Evolutionary conservation across 1,284 basidiomycete genomes (phyloP), one percentile per base, ranked within the genome.

Genomic region (Cutaneotrichosporon sp.): DNA sequence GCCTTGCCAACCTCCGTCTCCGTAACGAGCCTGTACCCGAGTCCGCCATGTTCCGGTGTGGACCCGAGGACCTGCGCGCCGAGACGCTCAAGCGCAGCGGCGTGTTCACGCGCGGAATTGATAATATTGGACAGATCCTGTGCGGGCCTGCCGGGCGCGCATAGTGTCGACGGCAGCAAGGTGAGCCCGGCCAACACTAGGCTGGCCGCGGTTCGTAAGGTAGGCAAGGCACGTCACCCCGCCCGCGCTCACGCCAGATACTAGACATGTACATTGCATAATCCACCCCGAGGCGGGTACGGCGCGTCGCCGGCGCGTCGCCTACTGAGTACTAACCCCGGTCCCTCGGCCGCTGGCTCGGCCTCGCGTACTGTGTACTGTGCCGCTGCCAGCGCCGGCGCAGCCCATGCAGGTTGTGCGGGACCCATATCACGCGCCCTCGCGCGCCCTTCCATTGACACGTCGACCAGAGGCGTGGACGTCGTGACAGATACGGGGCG

Each of bases 401-500:
- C 49, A 48, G 49, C 51, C 48, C 51, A 30, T 17, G 57, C 50
- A 53, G 51, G 57, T 47, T 50, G 57, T 40, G 43, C 15, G 10
- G 9, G 61, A 63, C 60, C 60, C 34, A 63, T 45, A 65, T 33
- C 49, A 4, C 33, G 26, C 15, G 57, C 72, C 72, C 64, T 33
- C 49, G 7, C 33, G 26, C 15, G 57, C 72, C 72, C 64, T 72
- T 48, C 26, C 49, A 55, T 64, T 72, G 72, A 72, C 72, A 69
- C 54, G 38, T 48, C 63, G 59, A 33, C 55, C 63, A 63, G 55
- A 64, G 69, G 52, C 21, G 60, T 72, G 66, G 67, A 55, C 66
- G 61, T 58, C 51, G 60, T 72, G 73, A 75, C 73, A 75, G 73
- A 75, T 75, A 75, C 73, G 72, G 71, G 71, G 70, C 66, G 60